Conservation (phyloP, 331 rosid genomes). For the Malus hybrid region DNA sequence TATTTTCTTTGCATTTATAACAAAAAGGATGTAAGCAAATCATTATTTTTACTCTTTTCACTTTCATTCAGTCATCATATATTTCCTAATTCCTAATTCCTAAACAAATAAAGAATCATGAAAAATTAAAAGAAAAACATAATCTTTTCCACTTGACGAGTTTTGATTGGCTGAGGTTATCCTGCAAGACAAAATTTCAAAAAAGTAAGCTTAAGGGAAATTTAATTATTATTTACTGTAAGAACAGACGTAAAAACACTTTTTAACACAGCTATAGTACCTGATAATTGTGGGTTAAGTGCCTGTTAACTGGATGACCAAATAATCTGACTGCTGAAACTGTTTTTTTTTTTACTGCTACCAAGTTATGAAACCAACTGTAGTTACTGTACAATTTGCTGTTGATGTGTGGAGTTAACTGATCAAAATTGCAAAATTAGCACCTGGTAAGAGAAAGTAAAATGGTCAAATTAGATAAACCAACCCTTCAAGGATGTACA, state of each 20-base stretch:
- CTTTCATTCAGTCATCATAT: slow-evolving; percentile 46
- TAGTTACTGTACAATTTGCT: slow-evolving; percentile 36
- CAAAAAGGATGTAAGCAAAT: slow-evolving; percentile 26
- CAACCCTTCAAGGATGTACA: slow-evolving; percentile 27
- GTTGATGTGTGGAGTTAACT: slow-evolving; percentile 33
- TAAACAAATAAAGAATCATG: slow-evolving; percentile 58
- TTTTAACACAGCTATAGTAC: slow-evolving; percentile 25
- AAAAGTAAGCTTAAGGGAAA: slow-evolving; percentile 25
- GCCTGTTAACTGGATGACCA: slow-evolving; percentile 25
- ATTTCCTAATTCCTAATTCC: slow-evolving; percentile 21
- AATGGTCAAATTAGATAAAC: slow-evolving; percentile 50
- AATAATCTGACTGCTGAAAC: slow-evolving; percentile 24
- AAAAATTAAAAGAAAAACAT: slow-evolving; percentile 21
- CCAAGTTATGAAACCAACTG: slow-evolving; percentile 7
- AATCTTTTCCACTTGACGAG: slow-evolving; percentile 29
- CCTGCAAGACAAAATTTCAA: slow-evolving; percentile 37
- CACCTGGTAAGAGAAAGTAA: slow-evolving; percentile 52
- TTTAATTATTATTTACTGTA: slow-evolving; percentile 4
- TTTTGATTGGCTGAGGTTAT: slow-evolving; percentile 12
- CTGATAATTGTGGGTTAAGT: slow-evolving; percentile 39
- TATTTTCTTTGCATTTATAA: slow-evolving; percentile 31
- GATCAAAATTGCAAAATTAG: slow-evolving; percentile 45
- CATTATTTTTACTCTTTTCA: slow-evolving; percentile 59
- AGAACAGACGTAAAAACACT: slow-evolving; percentile 13
- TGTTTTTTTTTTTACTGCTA: slow-evolving; percentile 22